Conservation (phyloP, 805 yeast species). For the Wickerhamomyces bovis region DNA sequence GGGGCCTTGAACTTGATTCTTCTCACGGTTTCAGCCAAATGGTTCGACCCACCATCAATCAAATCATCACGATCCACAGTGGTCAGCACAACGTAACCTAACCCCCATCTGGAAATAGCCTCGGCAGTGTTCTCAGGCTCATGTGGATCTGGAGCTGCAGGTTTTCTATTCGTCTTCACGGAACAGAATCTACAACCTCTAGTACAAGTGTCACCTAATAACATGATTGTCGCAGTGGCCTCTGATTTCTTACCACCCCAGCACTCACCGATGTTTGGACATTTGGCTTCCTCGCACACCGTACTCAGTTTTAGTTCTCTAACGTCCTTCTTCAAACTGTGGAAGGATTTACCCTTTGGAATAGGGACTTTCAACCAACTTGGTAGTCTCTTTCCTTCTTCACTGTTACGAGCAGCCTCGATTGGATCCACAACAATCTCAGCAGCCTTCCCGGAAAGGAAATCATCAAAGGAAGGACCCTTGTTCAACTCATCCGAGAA, state of each 20-base stretch:
- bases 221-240: slow-evolving; percentile 96
- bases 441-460: slow-evolving; percentile 75
- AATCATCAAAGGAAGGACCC: slow-evolving; percentile 95
- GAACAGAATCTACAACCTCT: slow-evolving; percentile 99
- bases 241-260: slow-evolving; percentile 95
- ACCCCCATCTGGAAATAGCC: slow-evolving; percentile 95
- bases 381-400: slow-evolving; percentile 50
- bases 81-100: slow-evolving; percentile 95
- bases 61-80: slow-evolving; percentile 97
- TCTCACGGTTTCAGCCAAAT: slow-evolving; percentile 80
- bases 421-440: slow-evolving; percentile 64
- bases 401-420: slow-evolving; percentile 39
- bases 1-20: slow-evolving; percentile 85
- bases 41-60: slow-evolving; percentile 87
- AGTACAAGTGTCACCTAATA: slow-evolving; percentile 97
- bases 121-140: slow-evolving; percentile 98
- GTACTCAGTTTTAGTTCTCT: slow-evolving; percentile 86
- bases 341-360: slow-evolving; percentile 88
- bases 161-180: slow-evolving; percentile 85
- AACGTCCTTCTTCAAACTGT: slow-evolving; percentile 76
- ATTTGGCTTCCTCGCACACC: slow-evolving; percentile 97
- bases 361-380: slow-evolving; percentile 93
- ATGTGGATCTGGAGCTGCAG: slow-evolving; percentile 85
- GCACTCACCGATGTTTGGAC: slow-evolving; percentile 99
- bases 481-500: slow-evolving; percentile 65